phyloP scores from a whole-genome alignment of 495 filamentous ascomycete genomes.

The Cercophora samala region DNA sequence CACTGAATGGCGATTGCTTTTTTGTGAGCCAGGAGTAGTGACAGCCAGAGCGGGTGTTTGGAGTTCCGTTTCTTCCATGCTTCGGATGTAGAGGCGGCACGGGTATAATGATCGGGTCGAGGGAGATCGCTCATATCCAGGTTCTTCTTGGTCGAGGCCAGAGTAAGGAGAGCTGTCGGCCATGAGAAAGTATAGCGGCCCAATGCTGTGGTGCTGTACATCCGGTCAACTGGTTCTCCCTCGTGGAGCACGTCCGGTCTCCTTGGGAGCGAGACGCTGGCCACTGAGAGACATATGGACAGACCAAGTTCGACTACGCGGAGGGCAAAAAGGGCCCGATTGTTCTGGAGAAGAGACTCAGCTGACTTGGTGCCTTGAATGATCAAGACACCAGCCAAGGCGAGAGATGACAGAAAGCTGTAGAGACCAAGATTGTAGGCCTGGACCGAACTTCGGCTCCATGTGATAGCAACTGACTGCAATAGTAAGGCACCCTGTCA shows the following conservation, averaged over 20 bases:
- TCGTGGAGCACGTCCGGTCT: constrained; percentile 62
- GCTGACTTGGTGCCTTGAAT: constrained; percentile 38
- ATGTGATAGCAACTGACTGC: constrained; percentile 44
- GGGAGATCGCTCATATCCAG: constrained; percentile 61
- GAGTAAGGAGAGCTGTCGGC: constrained; percentile 51
- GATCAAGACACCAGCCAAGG: constrained; percentile 39
- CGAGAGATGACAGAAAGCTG: constrained; percentile 41
- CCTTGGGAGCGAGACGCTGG: constrained; percentile 55
- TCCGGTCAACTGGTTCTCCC: constrained; percentile 60
- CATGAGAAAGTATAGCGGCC: constrained; percentile 64
- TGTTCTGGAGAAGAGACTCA: constrained; percentile 29
- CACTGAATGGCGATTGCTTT: constrained; percentile 53
- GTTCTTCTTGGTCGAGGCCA: constrained; percentile 51
- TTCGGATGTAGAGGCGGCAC: constrained; percentile 46
- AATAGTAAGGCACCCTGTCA: constrained; percentile 42
- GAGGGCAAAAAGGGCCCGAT: constrained; percentile 30
- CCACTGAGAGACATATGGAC: constrained; percentile 35
- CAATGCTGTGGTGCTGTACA: constrained; percentile 58
- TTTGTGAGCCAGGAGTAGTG: constrained; percentile 55
- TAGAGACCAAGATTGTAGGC: constrained; percentile 48
- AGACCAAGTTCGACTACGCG: constrained; percentile 39
- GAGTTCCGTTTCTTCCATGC: constrained; percentile 52
- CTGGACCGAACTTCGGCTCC: constrained; percentile 43
- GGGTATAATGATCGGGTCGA: constrained; percentile 47
- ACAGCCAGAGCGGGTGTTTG: constrained; percentile 58